phyloP scores from a whole-genome alignment of 495 filamentous ascomycete species.

The Glutinoglossum americanum region DNA sequence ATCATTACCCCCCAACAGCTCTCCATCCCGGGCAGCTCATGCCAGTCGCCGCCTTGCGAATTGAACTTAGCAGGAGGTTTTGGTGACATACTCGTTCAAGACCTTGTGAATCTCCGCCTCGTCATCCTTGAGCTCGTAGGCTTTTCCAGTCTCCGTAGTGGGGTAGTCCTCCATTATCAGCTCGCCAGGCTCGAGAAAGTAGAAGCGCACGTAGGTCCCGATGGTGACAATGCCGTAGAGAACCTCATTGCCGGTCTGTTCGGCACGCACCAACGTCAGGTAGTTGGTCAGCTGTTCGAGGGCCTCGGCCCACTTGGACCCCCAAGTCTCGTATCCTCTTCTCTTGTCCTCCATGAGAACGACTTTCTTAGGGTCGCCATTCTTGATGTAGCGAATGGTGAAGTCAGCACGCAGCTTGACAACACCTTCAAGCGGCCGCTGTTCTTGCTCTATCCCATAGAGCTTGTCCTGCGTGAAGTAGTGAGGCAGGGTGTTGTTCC shows the following conservation, averaged over 20 bases:
- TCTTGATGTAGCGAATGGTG: neutral
- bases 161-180: neutral
- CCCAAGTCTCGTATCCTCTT: neutral
- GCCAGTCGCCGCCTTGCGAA: too few species aligned
- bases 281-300: neutral
- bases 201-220: neutral
- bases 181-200: neutral
- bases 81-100: neutral
- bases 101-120: neutral
- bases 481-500: neutral
- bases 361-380: neutral
- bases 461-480: neutral
- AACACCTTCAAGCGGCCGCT: neutral
- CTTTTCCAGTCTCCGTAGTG: neutral
- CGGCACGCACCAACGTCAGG: neutral
- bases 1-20: too few species aligned
- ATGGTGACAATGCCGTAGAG: neutral
- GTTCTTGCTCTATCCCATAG: neutral
- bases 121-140: neutral
- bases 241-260: neutral
- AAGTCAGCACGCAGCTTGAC: neutral
- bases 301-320: neutral
- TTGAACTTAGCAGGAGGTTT: neutral
- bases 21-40: too few species aligned
- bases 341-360: constrained; percentile 7